These are phyloP conservation scores for Jacaranda mimosifolia DNA, from an alignment of 257 asterid species.

Conservation along the genomic window DNA sequence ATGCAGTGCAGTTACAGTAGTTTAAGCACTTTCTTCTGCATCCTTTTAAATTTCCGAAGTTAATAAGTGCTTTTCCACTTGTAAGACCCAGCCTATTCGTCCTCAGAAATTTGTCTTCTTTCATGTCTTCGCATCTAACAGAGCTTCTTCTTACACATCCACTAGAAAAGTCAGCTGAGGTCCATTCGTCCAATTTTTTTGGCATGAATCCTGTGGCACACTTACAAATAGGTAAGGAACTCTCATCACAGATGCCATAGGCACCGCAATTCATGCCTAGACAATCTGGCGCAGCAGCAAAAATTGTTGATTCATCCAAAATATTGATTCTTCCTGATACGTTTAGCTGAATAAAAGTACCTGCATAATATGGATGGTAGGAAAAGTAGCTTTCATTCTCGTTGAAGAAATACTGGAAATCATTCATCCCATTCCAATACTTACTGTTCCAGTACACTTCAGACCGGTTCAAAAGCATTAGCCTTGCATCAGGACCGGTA, in stretches of 20 bases:
- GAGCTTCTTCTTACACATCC: background rate
- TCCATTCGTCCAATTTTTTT: background rate
- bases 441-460: background rate
- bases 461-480: background rate
- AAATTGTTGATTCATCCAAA: background rate
- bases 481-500: background rate
- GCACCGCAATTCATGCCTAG: background rate
- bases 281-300: background rate
- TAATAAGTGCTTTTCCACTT: background rate
- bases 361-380: background rate
- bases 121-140: background rate
- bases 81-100: background rate
- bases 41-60: background rate
- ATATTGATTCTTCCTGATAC: background rate
- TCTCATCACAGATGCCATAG: background rate
- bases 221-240: background rate
- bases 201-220: background rate
- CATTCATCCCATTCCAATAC: too few species aligned
- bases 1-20: background rate
- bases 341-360: background rate
- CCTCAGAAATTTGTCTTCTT: slow-evolving; percentile 1
- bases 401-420: background rate
- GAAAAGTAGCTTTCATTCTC: background rate
- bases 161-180: background rate
- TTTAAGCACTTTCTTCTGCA: background rate